These are phyloP conservation scores for Tilletiopsis washingtonensis DNA, from an alignment of 1,284 basidiomycete genomes.

Conservation along the genomic window DNA sequence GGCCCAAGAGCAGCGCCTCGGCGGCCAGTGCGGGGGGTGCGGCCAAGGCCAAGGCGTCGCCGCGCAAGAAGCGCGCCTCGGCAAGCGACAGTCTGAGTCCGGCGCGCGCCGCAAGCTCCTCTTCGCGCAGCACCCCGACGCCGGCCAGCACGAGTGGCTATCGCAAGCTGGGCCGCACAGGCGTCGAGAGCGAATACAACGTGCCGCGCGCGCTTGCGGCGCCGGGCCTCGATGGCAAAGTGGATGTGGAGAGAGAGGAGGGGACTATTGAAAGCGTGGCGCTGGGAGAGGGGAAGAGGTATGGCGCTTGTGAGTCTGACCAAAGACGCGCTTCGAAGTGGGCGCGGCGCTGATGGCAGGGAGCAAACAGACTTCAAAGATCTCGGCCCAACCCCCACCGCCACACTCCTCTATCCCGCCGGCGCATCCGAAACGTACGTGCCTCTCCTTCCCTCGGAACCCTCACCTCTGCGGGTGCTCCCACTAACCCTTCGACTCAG, in stretches of 20 bases:
- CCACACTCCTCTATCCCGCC: not conserved
- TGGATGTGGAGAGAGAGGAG: not conserved
- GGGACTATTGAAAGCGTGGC: not conserved
- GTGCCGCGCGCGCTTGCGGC: not conserved
- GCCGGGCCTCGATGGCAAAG: not conserved
- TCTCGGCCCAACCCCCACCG: not conserved
- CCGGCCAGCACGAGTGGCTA: not conserved
- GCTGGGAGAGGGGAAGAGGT: not conserved
- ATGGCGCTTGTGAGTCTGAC: not conserved
- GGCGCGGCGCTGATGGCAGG: not conserved
- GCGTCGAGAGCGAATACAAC: not conserved
- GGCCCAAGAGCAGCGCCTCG: not conserved
- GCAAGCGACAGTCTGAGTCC: not conserved
- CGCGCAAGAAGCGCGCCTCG: not conserved
- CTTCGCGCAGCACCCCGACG: not conserved
- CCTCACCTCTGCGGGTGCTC: constrained; percentile 16
- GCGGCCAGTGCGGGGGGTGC: not conserved
- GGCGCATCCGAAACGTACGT: not conserved
- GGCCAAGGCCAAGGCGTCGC: not conserved
- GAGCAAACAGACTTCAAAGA: not conserved
- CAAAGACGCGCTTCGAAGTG: not conserved
- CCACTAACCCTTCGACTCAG: constrained; percentile 33
- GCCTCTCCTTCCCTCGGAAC: constrained; percentile 25
- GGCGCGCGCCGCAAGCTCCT: not conserved
- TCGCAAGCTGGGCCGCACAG: not conserved